Evolutionary conservation across 345 rosid genomes (phyloP), one percentile per base, ranked within the genome.

Genomic region (Lepidium africanum): DNA sequence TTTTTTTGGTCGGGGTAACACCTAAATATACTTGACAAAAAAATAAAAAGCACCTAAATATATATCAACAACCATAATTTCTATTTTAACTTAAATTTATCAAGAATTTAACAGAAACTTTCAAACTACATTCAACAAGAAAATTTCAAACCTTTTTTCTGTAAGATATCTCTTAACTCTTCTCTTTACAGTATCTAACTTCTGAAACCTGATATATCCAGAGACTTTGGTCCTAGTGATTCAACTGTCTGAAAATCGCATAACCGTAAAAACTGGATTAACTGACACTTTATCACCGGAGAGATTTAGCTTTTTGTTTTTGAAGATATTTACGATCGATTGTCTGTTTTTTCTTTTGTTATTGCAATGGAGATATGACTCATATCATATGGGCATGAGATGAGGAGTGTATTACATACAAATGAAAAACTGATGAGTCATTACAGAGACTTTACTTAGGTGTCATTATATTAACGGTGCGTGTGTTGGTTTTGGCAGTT

Each of bases 351-450:
- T 43, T 23, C n/a, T n/a, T n/a, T 42, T 32, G 3, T 19, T 12
- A 2, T 40, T 4, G 48, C 12, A 36, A 39, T 32, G 39, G 21
- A 32, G 21, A 59, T 23, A 47, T 41, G 23, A 3, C 23, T 21
- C 23, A 21, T 21, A 21, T 1, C 23, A 25, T 25, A 27, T 27
- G 32, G 5, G 32, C 5, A 21, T 37, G 65, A 48, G 13, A 40
- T 49, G 63, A 71, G 14, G 32, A 61, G 45, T 12, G 40, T n/a
- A 32, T 27, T 27, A 19, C 35, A 46, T 46, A 57, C 46, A 65
- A 55, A 65, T 43, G 65, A 27, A 43, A 59, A 67, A 67, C 56
- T 60, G 77, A 67, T 74, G 77, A 74, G 30, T 74, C 77, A 74
- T 46, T 67, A 43, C 60, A 0, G 17, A 48, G 45, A n/a, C n/a